Evolutionary conservation across 805 yeast species (phyloP).

Genomic region (Myxozyma monticola): DNA sequence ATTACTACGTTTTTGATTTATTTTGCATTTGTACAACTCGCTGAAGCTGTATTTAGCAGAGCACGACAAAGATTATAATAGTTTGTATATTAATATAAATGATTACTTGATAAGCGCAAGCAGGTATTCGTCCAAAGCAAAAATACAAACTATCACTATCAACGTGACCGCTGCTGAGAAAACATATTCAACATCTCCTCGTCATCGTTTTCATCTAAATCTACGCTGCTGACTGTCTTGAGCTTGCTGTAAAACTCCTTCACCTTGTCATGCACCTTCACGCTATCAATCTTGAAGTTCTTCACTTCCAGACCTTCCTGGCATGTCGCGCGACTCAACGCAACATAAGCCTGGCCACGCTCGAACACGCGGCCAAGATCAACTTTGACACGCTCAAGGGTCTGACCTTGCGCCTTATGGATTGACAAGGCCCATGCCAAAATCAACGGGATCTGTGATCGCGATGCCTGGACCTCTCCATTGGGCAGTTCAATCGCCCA

Average conservation of each 20-base stretch:
- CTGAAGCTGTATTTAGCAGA: no score
- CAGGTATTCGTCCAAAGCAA: no score
- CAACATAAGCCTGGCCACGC: constrained; percentile 95
- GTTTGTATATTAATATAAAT: no score
- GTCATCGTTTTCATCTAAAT: no score
- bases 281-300: constrained; percentile 64
- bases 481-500: constrained; percentile 79
- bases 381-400: constrained; percentile 72
- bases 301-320: constrained; percentile 80
- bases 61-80: no score
- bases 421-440: constrained; percentile 97
- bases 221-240: constrained; percentile 1
- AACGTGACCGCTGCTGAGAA: no score
- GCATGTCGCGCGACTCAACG: constrained; percentile 83
- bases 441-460: constrained; percentile 81
- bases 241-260: constrained; percentile 56
- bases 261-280: constrained; percentile 71
- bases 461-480: constrained; percentile 64
- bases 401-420: constrained; percentile 95
- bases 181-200: no score
- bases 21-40: neutral
- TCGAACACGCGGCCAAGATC: constrained; percentile 78
- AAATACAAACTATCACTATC: no score
- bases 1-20: neutral
- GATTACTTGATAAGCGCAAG: no score